Base-by-base conservation (phyloP, 306 rosid genomes). In the Hippophae tibetana region DNA sequence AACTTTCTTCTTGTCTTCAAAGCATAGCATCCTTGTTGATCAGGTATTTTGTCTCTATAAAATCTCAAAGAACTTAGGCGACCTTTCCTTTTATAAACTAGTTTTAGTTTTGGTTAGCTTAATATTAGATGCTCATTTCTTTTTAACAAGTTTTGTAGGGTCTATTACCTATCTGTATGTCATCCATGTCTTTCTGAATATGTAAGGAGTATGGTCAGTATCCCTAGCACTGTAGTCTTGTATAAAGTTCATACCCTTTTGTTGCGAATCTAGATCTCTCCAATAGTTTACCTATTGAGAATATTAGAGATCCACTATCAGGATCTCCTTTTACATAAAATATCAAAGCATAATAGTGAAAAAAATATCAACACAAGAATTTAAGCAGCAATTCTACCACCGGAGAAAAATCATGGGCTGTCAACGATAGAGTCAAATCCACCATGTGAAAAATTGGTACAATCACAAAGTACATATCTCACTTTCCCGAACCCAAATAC, bases 1-100 rank as follows among this genome's bases (percentile, higher is more conserved):
- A 13, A 63, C 69, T 59, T 23, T 72, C 58, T 56, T 75, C 23
- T 73, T 18, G 45, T 53, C 42, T 13, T 64, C 86, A 50, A 57
- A 45, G 50, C 83, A 78, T 57, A 55, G 68, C 57, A 77, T 90
- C 67, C 70, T 81, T 66, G 73, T 87, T 68, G 71, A 78, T 66
- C 79, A 81, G 96, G 98, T 90, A 76, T 52, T 63, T 25, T 42
- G 61, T 9, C 14, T 56, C 40, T 70, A 45, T 60, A 9, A 9
- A 54, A 23, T 31, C 13, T 5, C 5, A 5, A 31, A 9, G 13
- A 54, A 27, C 7, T 10, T 27, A 11, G 13, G 2, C 13, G 7
- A 26, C 8, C 9, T 66, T 42, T 47, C 5, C 49, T 59, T 57
- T n/a, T 40, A n/a, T 56, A 31, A 52, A 18, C 25, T 70, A 49